A percentile compares a stretch with the other conserved stretches of the same genome.
Conservation (phyloP, 345 rosid species). For the Lepidium sativum region DNA sequence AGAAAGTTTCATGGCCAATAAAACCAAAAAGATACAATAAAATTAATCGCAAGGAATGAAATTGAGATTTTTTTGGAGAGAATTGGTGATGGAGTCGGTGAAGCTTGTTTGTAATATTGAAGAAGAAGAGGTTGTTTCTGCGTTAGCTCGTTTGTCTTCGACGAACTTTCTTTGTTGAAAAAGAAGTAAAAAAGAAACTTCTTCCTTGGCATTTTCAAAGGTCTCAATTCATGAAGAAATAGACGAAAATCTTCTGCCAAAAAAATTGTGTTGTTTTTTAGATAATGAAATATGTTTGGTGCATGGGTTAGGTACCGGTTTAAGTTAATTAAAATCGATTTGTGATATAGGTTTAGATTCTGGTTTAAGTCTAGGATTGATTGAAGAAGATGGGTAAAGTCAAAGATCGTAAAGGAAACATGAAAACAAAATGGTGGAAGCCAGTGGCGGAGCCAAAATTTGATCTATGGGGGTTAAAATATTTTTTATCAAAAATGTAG, state of each 20-base stretch:
- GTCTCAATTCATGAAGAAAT: neutral
- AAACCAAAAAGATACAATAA: neutral
- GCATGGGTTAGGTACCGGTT: neutral
- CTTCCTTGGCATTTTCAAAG: constrained; percentile 10
- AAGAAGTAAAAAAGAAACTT: constrained; percentile 18
- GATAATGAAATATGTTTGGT: neutral
- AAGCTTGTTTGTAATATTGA: neutral
- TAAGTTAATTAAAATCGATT: neutral
- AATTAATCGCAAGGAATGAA: neutral
- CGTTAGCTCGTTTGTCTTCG: constrained; percentile 6
- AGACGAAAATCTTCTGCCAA: neutral
- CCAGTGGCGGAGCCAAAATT: no score
- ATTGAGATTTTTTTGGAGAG: constrained; percentile 29
- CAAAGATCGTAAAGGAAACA: neutral
- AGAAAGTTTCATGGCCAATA: neutral
- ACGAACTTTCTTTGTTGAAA: neutral
- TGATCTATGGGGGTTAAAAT: no score
- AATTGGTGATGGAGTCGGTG: constrained; percentile 8
- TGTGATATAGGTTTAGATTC: neutral
- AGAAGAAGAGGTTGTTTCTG: neutral
- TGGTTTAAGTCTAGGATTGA: neutral
- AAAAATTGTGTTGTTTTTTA: neutral
- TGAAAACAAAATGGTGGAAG: neutral
- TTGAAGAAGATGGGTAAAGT: neutral
- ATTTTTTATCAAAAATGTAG: no score